Evolutionary conservation across 192 early-diverging fungal genomes (phyloP).

Genomic region (Piromyces finnis): DNA sequence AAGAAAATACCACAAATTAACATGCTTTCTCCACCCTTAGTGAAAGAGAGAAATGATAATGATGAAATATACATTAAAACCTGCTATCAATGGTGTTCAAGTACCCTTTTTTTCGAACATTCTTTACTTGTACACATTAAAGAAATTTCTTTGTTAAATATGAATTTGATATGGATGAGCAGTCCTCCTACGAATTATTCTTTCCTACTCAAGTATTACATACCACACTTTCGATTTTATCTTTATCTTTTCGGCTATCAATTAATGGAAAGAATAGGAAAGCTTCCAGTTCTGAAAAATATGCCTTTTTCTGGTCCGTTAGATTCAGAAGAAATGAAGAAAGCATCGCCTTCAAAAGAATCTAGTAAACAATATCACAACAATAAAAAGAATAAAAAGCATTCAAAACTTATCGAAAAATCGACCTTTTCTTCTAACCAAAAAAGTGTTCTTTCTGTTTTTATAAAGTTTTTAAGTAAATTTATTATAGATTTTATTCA

Average conservation of each 20-base stretch:
- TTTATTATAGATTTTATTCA: too few species aligned
- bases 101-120: background rate
- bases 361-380: too few species aligned
- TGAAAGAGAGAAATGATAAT: too few species aligned
- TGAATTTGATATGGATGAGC: background rate
- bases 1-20: too few species aligned
- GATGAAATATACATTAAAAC: too few species aligned
- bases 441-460: too few species aligned
- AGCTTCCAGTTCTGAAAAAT: background rate
- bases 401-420: too few species aligned
- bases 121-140: background rate
- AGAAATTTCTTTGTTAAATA: background rate
- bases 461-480: too few species aligned
- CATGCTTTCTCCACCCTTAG: too few species aligned
- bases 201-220: background rate
- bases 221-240: background rate
- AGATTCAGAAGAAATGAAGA: background rate
- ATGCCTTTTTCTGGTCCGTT: too few species aligned
- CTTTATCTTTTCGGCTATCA: background rate
- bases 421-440: too few species aligned
- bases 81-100: background rate
- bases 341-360: background rate
- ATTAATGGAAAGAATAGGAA: background rate
- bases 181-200: background rate
- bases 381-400: too few species aligned